Base-by-base conservation (phyloP, 352 stramenopile genomes). In the Globisporangium emineosum region DNA sequence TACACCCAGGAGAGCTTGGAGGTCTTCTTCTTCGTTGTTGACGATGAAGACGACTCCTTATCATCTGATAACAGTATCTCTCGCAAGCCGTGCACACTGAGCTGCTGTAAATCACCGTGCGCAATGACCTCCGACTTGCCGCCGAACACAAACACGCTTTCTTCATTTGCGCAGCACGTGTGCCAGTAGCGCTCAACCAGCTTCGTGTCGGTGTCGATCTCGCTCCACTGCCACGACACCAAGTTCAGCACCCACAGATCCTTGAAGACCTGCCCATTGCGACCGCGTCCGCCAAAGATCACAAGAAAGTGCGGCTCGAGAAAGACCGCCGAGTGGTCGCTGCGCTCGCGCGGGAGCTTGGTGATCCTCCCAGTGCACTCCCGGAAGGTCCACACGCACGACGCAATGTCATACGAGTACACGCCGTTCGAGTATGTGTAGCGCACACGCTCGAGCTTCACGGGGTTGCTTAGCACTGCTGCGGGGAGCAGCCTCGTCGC, bases 341-440 rank as follows among this genome's bases (percentile, higher is more conserved):
- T 86, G 21, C 81, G 76, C 54, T 79, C 77, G 10, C 64, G 70
- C 17, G 79, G 81, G 37, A 57, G 53, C 10, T 30, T 43, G 1
- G 4, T 43, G 10, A 37, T 64, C 0, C 76, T 13, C 29, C 23
- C 78, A 5, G 56, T 59, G 63, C 77, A 89, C 37, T 85, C 72
- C 6, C 64, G 65, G 3, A 81, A 73, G 9, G 29, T 67, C 81
- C 81, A 90, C 5, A 55, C 65, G 8, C 45, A 67, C 0, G 66
- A 74, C 0, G 43, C 56, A 9, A 86, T 60, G 32, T 88, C 60
- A 43, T 87, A 87, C 30, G 67, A 66, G 57, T 89, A 88, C 9
- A 89, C 64, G n/a, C 51, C 76, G 49, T 88, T 88, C 9, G 78
- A 88, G 55, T 85, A 88, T 2, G 67, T 75, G 65, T 88, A 90